Base-by-base conservation (phyloP, 768 basidiomycete genomes). In the Lepiota brunneoincarnata region DNA sequence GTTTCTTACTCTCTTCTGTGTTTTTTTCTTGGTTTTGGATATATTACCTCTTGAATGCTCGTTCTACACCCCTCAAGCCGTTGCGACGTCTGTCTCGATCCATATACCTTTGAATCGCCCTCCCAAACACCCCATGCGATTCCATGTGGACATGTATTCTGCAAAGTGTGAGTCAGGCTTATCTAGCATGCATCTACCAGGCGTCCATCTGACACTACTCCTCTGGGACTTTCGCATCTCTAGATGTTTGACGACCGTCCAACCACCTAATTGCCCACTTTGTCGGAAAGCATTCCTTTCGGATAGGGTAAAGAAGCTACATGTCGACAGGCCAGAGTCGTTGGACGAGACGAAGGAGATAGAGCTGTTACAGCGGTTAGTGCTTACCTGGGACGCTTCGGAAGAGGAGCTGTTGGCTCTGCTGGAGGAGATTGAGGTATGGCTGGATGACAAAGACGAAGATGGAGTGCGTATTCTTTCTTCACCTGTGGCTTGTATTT, bases 111-210 rank as follows among this genome's bases (percentile, higher is more conserved):
- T 70, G 72, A 78, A 37, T 73, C 72, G 21, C 66, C 74, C 36
- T 67, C 72, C 38, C 76, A 77, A 61, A 72, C 79, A 43, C 88
- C 87, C 4, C 81, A 87, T 66, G 84, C 81, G 11, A 89, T 91
- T 58, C 78, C 83, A 26, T 91, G 89, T 62, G 89, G 89, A 36
- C 87, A 90, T 67, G 78, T 87, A 35, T 89, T 90, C 72, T 90
- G 88, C 65, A 73, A 74, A 63, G 67, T 71, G 87, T 88, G 64
- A 65, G 86, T 77, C 18, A 12, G 23, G 38, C 45, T 18, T 21
- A 4, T 10, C 18, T 18, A 5, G 28, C 41, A 23, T 26, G 3
- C 31, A 43, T 9, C 38, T 18, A 15, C 3, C 36, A 44, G 14
- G 23, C 26, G 9, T 24, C 42, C 37, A 20, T 38, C 34, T 37